Evolutionary conservation across 306 rosid genomes (phyloP), one percentile per base, ranked within the genome.

Genomic region (Gleditsia sinensis): DNA sequence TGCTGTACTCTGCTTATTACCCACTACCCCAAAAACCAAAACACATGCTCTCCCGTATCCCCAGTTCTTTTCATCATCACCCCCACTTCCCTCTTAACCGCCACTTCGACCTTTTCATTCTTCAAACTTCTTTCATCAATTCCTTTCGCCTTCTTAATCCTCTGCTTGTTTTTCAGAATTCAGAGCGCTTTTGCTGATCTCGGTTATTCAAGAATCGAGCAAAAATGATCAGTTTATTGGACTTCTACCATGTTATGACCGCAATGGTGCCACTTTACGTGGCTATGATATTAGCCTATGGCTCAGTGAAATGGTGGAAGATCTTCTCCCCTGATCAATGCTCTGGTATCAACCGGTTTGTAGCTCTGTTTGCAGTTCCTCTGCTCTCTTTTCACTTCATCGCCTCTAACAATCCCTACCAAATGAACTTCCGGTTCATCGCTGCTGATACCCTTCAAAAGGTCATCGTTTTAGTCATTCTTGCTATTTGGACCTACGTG

Each of bases 291-390:
- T 72, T 93, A 5, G 97, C 97, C 25, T 93, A 93, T 66, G 98
- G 97, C 55, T 93, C 98, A 0, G 98, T 93, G 0, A 93, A 93
- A 78, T 90, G 98, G 98, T 93, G 97, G 98, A 90, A 93, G 59
- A 93, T 93, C 75, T 93, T 93, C 85, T 84, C 95, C 3, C 97
- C 98, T 0, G 95, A 93, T 70, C 98, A 93, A 49, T 93, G 98
- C 68, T 91, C 96, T 1, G 98, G 98, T 8, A 93, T 93, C 84
- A 93, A 93, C 72, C 86, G 98, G 0, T 93, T 93, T 23, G 98
- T 93, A 0, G 98, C 98, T 6, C 89, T 93, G 2, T 91, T 93
- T 64, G 98, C 98, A 0, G 98, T 91, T 2, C 98, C 98, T 1
- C 87, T 93, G 0, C 96, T 93, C 2, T 93, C 98, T 3, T 93